Evolutionary conservation across 2,329 filamentous ascomycete species (phyloP).

Genomic region (Metarhizium rileyi): DNA sequence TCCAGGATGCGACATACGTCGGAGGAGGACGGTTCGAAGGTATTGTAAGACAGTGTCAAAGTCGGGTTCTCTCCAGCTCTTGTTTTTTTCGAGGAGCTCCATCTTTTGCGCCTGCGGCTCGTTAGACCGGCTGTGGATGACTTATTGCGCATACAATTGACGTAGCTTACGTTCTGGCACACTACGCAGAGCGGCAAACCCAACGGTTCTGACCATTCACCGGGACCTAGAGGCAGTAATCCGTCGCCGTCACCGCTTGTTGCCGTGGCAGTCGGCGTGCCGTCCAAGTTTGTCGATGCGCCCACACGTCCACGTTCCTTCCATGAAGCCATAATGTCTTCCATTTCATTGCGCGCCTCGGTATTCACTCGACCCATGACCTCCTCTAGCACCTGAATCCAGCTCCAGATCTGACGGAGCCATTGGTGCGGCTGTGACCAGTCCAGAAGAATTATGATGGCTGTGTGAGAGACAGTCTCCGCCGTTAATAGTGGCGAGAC

Average conservation of each 20-base stretch:
- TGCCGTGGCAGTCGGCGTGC: conserved; percentile 45
- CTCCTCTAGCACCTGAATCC: conserved; percentile 74
- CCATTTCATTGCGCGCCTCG: conserved; percentile 73
- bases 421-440: conserved; percentile 93
- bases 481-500: conserved; percentile 77
- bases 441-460: conserved; percentile 86
- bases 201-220: conserved; percentile 86
- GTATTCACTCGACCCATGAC: conserved; percentile 65
- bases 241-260: conserved; percentile 50
- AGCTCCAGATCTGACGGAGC: conserved; percentile 79
- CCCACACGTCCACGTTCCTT: conserved; percentile 63
- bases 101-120: conserved; percentile 67
- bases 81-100: conserved; percentile 78
- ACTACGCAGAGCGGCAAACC: conserved; percentile 85
- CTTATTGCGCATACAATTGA: conserved; percentile 17
- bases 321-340: conserved; percentile 75
- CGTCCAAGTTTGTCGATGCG: conserved; percentile 52
- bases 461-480: conserved; percentile 73
- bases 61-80: conserved; percentile 90
- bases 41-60: conserved; percentile 96
- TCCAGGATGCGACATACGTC: conserved; percentile 47
- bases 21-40: conserved; percentile 77
- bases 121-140: conserved; percentile 8
- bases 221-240: conserved; percentile 69
- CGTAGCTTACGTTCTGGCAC: conserved; percentile 68